A percentile compares a stretch with the other conserved stretches of the same genome.
Conservation (phyloP, 768 basidiomycete genomes). For the Kwoniella dejecticola region DNA sequence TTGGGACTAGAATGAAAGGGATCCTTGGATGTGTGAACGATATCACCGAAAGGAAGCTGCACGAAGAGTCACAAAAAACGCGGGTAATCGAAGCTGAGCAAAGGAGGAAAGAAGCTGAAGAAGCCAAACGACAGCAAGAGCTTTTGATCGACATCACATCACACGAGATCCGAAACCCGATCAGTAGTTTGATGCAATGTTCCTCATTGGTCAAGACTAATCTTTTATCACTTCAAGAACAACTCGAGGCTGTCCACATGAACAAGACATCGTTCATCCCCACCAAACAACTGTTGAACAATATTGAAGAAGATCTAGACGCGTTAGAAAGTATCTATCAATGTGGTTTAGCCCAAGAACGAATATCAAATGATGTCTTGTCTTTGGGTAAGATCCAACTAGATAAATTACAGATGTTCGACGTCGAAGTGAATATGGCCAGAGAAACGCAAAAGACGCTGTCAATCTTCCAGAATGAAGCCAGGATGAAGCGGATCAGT, state of each 20-base stretch:
- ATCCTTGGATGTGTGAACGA: slow-evolving; percentile 40
- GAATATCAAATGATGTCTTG: slow-evolving; percentile 58
- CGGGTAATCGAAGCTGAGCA: slow-evolving; percentile 48
- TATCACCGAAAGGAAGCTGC: slow-evolving; percentile 51
- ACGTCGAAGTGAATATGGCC: slow-evolving; percentile 49
- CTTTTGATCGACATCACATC: slow-evolving; percentile 58
- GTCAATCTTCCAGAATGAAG: slow-evolving; percentile 57
- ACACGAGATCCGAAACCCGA: slow-evolving; percentile 52
- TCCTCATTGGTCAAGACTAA: slow-evolving; percentile 54
- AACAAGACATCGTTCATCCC: slow-evolving; percentile 23
- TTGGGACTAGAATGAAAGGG: slow-evolving; percentile 14
- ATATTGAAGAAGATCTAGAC: slow-evolving; percentile 52
- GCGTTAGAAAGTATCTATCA: slow-evolving; percentile 57
- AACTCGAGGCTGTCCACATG: slow-evolving; percentile 35
- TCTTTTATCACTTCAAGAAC: slow-evolving; percentile 44
- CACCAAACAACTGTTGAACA: slow-evolving; percentile 41
- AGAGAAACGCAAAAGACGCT: slow-evolving; percentile 53
- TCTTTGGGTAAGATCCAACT: slow-evolving; percentile 58
- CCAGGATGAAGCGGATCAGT: slow-evolving; percentile 56
- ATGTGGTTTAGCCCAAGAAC: slow-evolving; percentile 56
- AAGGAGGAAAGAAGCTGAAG: slow-evolving; percentile 50
- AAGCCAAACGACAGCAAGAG: slow-evolving; percentile 57
- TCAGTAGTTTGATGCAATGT: slow-evolving; percentile 51
- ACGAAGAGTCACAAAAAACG: slow-evolving; percentile 49
- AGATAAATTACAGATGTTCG: slow-evolving; percentile 52